Evolutionary conservation across 2,329 filamentous ascomycete genomes (phyloP).

Genomic region (Scedosporium aurantiacum): DNA sequence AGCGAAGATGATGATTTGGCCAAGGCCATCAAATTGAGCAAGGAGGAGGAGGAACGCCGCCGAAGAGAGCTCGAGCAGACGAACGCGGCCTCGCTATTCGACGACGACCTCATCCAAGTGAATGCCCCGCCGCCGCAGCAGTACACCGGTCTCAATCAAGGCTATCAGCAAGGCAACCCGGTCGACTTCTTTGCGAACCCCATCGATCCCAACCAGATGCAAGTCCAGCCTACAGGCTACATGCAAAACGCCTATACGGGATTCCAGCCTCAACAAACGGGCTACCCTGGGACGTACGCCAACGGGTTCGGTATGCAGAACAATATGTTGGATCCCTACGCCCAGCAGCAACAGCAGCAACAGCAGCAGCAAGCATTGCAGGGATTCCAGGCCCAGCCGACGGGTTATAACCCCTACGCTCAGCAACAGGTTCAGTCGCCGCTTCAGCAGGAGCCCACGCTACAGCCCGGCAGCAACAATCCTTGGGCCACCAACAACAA

Average conservation of each 20-base stretch:
- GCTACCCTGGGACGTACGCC: constrained; percentile 46
- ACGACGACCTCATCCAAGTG: constrained; percentile 56
- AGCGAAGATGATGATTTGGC: constrained; percentile 76
- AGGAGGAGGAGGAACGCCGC: constrained; percentile 85
- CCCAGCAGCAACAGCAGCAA: constrained; percentile 38
- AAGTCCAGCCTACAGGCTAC: constrained; percentile 71
- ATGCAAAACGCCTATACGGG: constrained; percentile 46
- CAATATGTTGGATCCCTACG: constrained; percentile 59
- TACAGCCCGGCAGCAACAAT: constrained; percentile 81
- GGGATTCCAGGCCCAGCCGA: constrained; percentile 39
- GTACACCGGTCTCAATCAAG: constrained; percentile 86
- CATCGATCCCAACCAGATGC: constrained; percentile 64
- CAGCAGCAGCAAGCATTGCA: constrained; percentile 29
- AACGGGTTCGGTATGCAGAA: constrained; percentile 58
- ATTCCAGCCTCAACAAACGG: constrained; percentile 37
- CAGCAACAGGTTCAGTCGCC: constrained; percentile 29
- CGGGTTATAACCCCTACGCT: constrained; percentile 41
- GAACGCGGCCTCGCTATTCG: constrained; percentile 81
- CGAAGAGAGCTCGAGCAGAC: constrained; percentile 68
- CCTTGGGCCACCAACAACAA: constrained; percentile 67
- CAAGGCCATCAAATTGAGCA: constrained; percentile 90
- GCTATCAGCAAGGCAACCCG: constrained; percentile 90
- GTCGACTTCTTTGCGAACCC: constrained; percentile 98
- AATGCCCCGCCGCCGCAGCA: constrained; percentile 46
- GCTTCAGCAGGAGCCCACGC: constrained; percentile 44